A percentile compares a stretch with the other conserved stretches of the same genome.
phyloP scores from a whole-genome alignment of 2,329 filamentous ascomycete genomes.

The Parastagonospora nodorum region DNA sequence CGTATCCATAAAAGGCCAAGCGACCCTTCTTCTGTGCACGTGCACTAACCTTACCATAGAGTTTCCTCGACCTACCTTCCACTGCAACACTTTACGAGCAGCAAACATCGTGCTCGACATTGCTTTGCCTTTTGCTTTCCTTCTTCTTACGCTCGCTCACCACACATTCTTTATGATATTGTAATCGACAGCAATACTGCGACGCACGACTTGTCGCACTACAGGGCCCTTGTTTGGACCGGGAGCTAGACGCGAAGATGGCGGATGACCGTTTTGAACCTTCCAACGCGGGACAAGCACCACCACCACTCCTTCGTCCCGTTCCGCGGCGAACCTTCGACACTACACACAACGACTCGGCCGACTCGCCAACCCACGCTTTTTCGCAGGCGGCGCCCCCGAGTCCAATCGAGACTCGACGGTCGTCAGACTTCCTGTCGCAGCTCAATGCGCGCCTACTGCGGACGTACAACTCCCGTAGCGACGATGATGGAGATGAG shows the following conservation, averaged over 20 bases:
- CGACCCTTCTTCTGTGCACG: slow-evolving; percentile 22
- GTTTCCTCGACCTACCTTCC: slow-evolving; percentile 21
- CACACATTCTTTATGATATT: slow-evolving; percentile 8
- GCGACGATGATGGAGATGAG: slow-evolving; percentile 24
- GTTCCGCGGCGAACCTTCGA: slow-evolving; percentile 45
- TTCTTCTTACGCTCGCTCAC: slow-evolving; percentile 13
- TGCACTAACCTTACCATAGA: slow-evolving; percentile 25
- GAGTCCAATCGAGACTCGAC: slow-evolving; percentile 23
- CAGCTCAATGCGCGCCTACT: slow-evolving; percentile 45
- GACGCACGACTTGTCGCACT: slow-evolving; percentile 6
- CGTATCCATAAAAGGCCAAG: slow-evolving; percentile 20
- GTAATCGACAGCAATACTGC: slow-evolving; percentile 7
- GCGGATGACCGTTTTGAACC: slow-evolving; percentile 33
- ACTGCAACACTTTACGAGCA: slow-evolving; percentile 23
- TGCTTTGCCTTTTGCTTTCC: slow-evolving; percentile 5
- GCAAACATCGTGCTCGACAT: slow-evolving; percentile 9
- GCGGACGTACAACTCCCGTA: slow-evolving; percentile 31
- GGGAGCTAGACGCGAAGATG: slow-evolving; percentile 19
- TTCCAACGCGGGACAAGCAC: slow-evolving; percentile 24
- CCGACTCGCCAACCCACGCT: slow-evolving; percentile 34
- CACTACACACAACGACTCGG: slow-evolving; percentile 18
- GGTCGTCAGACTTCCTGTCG: slow-evolving; percentile 41
- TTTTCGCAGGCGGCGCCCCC: slow-evolving; percentile 26
- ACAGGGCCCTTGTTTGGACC: slow-evolving; percentile 1
- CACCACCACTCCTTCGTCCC: slow-evolving; percentile 45